Base-by-base conservation (phyloP, 805 yeast genomes). In the Cyberlindnera maclurae region DNA sequence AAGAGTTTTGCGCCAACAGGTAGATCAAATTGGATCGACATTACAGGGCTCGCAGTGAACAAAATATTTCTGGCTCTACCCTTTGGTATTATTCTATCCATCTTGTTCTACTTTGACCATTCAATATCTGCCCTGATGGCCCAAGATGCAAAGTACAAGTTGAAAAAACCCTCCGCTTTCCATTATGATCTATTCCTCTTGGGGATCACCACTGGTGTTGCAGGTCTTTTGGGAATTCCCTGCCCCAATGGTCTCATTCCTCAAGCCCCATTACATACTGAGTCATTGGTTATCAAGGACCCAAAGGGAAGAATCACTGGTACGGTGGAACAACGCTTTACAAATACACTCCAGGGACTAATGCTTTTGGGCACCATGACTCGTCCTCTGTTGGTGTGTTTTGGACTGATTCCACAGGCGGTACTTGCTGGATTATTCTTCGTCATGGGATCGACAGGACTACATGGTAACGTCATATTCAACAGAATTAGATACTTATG, bases 181-280 rank as follows among this genome's bases (percentile, higher is more conserved):
- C 97, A 93, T 61, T 93, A 87, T 78, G 98, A 90, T 60, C 83
- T 89, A 53, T 71, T 82, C 30, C 62, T 93, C 17, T 65, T 90
- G 27, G 97, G 97, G 0, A 55, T 86, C 7, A 82, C 89, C 5
- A 93, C 97, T 0, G 94, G 95, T 0, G 59, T 90, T 1, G 70
- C 95, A 3, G 97, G 97, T 0, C 60, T 90, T 1, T 54, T 90
- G 10, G 98, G 97, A 0, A 70, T 93, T 2, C 98, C 97, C 0
- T 88, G 97, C 3, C 97, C 97, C 0, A 93, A 93, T 60, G 98
- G 98, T 0, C 67, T 90, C 26, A 90, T 90, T 32, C 98, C 98
- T 1, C 98, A 90, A 59, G 97, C 98, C 0, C 97, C 97, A 3
- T 57, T 93, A 27, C 98, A 90, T 51, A 88, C 97, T 0, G 74